Conservation (phyloP, 106 monocot species). For the Dendrobium catenatum region DNA sequence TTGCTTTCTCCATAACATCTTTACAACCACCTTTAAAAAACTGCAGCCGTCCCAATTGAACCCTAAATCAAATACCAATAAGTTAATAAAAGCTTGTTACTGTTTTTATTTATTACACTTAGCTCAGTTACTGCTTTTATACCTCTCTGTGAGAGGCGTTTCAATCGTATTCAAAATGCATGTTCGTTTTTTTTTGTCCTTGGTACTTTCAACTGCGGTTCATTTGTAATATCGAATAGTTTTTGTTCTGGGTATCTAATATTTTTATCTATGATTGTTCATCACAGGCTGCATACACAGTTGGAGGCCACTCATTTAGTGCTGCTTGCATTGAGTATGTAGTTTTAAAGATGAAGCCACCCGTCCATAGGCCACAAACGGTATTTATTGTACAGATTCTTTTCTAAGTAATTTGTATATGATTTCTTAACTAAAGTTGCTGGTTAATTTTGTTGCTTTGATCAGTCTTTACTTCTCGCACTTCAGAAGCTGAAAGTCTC, state of each 20-base stretch:
- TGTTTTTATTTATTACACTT: no score
- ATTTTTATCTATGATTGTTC: neutral
- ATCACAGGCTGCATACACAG: slow-evolving; percentile 76
- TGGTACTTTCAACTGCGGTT: neutral
- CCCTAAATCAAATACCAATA: no score
- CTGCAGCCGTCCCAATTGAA: no score
- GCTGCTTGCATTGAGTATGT: slow-evolving; percentile 83
- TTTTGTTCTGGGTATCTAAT: neutral
- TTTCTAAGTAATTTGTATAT: neutral
- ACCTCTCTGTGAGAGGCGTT: neutral
- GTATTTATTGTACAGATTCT: slow-evolving; percentile 15
- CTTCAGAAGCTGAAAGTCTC: slow-evolving; percentile 76
- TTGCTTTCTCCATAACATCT: no score
- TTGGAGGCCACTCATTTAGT: slow-evolving; percentile 75
- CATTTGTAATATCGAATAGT: neutral
- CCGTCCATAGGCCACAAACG: slow-evolving; percentile 63
- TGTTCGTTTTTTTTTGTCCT: neutral
- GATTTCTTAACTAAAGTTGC: neutral
- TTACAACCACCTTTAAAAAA: no score
- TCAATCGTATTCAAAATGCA: neutral
- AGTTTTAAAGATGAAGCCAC: slow-evolving; percentile 74
- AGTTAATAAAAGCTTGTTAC: no score
- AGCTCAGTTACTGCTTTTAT: neutral
- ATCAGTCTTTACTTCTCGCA: slow-evolving; percentile 63
- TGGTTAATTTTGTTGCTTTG: neutral